A percentile compares a stretch with the other conserved stretches of the same genome.
Conservation (phyloP, 495 filamentous ascomycete species). For the Neurospora pannonica region DNA sequence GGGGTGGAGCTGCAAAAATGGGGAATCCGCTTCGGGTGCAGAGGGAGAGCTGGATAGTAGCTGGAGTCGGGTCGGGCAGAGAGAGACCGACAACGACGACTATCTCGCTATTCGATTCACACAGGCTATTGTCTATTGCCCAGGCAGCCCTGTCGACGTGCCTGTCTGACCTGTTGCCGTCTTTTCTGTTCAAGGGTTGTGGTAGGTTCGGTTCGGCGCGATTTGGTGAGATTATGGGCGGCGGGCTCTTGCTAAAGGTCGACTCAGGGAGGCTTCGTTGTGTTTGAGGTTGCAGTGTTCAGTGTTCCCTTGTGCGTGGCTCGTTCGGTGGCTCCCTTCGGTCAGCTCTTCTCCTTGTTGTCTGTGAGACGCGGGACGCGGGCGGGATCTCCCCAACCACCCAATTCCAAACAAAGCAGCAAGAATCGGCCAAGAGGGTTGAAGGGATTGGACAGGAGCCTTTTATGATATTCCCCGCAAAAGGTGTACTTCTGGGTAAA, state of each 20-base stretch:
- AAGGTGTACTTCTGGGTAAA: background rate
- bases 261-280: background rate
- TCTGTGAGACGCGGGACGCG: background rate
- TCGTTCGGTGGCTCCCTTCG: background rate
- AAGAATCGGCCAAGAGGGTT: background rate
- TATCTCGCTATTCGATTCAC: background rate
- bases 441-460: background rate
- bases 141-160: background rate
- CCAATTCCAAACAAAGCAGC: background rate
- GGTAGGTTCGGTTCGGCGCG: background rate
- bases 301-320: background rate
- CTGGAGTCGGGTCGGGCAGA: background rate
- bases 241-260: background rate
- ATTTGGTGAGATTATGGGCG: background rate
- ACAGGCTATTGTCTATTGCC: background rate
- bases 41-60: background rate
- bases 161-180: background rate
- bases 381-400: background rate
- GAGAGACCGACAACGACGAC: background rate
- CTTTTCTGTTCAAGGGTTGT: background rate
- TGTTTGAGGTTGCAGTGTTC: background rate
- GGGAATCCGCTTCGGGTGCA: background rate
- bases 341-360: background rate
- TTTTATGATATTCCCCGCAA: background rate
- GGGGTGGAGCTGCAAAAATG: background rate